Conservation (phyloP, 208 protist genomes). For the Trypanosoma brucei region DNA sequence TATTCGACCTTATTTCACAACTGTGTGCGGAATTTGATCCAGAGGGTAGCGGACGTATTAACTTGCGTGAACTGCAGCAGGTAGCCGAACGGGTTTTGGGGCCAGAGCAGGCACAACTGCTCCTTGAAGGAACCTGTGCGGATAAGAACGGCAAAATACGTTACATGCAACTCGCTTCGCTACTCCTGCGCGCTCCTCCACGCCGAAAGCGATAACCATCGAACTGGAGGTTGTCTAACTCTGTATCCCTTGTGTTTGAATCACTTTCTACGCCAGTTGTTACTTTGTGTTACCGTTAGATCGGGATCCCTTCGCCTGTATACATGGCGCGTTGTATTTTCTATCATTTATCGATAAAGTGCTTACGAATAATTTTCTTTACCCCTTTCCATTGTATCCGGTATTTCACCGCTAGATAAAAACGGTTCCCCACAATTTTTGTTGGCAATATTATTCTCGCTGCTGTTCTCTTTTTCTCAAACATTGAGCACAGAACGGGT, state of each 20-base stretch:
- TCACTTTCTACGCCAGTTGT: no score
- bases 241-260: not conserved
- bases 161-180: slow-evolving; percentile 63
- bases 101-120: slow-evolving; percentile 36
- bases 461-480: no score
- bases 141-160: slow-evolving; percentile 71
- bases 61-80: slow-evolving; percentile 46
- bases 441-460: no score
- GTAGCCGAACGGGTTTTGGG: slow-evolving; percentile 59
- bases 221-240: not conserved
- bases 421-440: no score
- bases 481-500: no score
- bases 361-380: no score
- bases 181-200: slow-evolving; percentile 54
- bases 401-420: no score
- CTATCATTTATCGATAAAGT: no score
- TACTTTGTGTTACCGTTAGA: no score
- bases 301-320: no score
- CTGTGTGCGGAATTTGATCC: slow-evolving; percentile 72
- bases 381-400: no score
- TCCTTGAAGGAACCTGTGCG: slow-evolving; percentile 56
- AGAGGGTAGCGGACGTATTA: slow-evolving; percentile 51
- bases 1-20: slow-evolving; percentile 53
- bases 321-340: no score
- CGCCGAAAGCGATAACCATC: not conserved